phyloP scores from a whole-genome alignment of 768 basidiomycete species.

The Gymnopilus dilepis region DNA sequence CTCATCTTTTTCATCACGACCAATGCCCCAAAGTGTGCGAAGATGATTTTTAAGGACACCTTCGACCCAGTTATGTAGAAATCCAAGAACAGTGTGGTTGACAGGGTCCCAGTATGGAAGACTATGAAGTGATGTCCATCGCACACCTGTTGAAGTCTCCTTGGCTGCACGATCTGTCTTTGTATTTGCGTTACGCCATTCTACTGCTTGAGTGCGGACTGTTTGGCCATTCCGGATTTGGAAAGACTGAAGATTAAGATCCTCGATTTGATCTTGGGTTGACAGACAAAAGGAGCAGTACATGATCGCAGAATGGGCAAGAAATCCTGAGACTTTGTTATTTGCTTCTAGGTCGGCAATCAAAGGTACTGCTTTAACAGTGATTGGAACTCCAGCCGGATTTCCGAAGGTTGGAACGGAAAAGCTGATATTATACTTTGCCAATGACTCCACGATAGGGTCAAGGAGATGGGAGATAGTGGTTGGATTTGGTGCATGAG shows the following conservation, averaged over 20 bases:
- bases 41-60: slow-evolving; percentile 32
- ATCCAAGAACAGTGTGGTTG: slow-evolving; percentile 30
- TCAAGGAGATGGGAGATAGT: slow-evolving; percentile 24
- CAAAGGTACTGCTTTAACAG: slow-evolving; percentile 22
- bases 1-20: slow-evolving; percentile 15
- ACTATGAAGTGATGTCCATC: slow-evolving; percentile 32
- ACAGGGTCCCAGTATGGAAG: slow-evolving; percentile 38
- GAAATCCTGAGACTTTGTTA: slow-evolving; percentile 18
- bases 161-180: slow-evolving; percentile 10
- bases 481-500: slow-evolving; percentile 24
- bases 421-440: slow-evolving; percentile 19
- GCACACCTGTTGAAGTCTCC: slow-evolving; percentile 27
- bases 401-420: slow-evolving; percentile 19
- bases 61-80: slow-evolving; percentile 36
- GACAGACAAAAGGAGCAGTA: slow-evolving; percentile 25
- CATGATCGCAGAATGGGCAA: slow-evolving; percentile 1
- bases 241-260: slow-evolving; percentile 27
- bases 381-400: slow-evolving; percentile 21
- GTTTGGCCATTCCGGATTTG: slow-evolving; percentile 11
- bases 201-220: slow-evolving; percentile 22
- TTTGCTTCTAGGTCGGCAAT: slow-evolving; percentile 29
- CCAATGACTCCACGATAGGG: slow-evolving; percentile 20
- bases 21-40: slow-evolving; percentile 26
- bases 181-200: slow-evolving; percentile 13
- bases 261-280: slow-evolving; percentile 15